phyloP scores from a whole-genome alignment of 2,329 filamentous ascomycete genomes.

The Penicillium hordei region DNA sequence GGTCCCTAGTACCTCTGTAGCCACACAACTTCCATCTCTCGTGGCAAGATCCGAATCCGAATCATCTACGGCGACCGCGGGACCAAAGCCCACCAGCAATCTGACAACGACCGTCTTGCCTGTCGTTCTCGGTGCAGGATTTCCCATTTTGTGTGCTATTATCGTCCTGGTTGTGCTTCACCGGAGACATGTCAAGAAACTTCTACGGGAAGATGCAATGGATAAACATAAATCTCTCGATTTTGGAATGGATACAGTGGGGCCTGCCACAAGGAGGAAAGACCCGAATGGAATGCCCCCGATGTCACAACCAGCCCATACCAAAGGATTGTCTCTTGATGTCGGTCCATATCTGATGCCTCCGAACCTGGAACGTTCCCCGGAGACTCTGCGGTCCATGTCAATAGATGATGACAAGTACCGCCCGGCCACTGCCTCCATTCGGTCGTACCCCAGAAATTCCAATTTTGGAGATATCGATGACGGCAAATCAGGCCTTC shows the following conservation, averaged over 20 bases:
- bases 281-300: conserved; percentile 40
- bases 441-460: conserved; percentile 40
- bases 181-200: conserved; percentile 70
- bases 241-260: conserved; percentile 71
- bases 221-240: conserved; percentile 91
- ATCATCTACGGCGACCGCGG: conserved; percentile 22
- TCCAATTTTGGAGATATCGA: conserved; percentile 46
- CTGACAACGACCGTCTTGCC: conserved; percentile 60
- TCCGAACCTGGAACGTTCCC: conserved; percentile 72
- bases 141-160: conserved; percentile 69
- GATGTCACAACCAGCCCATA: conserved; percentile 42
- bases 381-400: conserved; percentile 82
- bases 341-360: conserved; percentile 92
- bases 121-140: conserved; percentile 68
- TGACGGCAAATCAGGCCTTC: conserved; percentile 53
- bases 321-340: conserved; percentile 59
- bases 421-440: conserved; percentile 56
- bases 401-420: conserved; percentile 85
- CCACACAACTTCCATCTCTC: conserved; percentile 26
- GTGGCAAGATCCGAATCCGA: conserved; percentile 30
- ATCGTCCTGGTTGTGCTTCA: conserved; percentile 74
- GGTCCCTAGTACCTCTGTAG: conserved; percentile 13
- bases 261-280: conserved; percentile 40
- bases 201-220: conserved; percentile 73
- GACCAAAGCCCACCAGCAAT: conserved; percentile 59